Evolutionary conservation across 257 asterid genomes (phyloP), one percentile per base, ranked within the genome.

Genomic region (Leonotis leonurus): DNA sequence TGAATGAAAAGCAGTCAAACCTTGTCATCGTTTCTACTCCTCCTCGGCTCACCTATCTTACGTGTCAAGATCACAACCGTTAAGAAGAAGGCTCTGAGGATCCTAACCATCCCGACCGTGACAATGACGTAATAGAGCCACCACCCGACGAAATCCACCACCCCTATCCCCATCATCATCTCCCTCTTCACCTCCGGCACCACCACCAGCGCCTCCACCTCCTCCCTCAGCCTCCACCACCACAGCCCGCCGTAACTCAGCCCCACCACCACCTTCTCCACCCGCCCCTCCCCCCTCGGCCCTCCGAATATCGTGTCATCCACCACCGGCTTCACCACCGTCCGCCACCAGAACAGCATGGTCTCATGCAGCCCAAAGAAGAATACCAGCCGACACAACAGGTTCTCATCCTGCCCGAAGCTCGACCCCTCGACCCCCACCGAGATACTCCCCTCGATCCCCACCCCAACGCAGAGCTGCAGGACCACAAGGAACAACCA

Each of bases 221-320:
- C 97, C 45, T 83, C 95, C 73, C 83, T 87, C 87, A 87, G 58
- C 70, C 81, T 75, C 87, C 93, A 80, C 95, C 95, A 87, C 97
- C 97, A 87, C 65, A 90, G n/a, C 0, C 69, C 64, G 2, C 94
- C 89, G 29, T 80, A 87, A 53, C 83, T 56, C 65, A 75, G 32
- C 17, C 80, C 89, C 73, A 78, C 50, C 17, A 56, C 84, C 73
- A 64, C 78, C 82, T 77, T 90, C 82, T 85, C 93, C 62, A 24
- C 56, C 84, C 79, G 73, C 50, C 76, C 77, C 60, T 76, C 83
- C 69, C 44, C 67, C 77, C 64, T 75, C 39, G 35, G 22, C 1
- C 54, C 44, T 1, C 92, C 87, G 14, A 73, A 74, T 0, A 86
- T 73, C 3, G 96, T 86, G 64, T 88, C 95, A 40, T 83, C 90